These are phyloP conservation scores for Gossypium lobatum DNA, from an alignment of 441 rosid genomes.

Conservation along the genomic window DNA sequence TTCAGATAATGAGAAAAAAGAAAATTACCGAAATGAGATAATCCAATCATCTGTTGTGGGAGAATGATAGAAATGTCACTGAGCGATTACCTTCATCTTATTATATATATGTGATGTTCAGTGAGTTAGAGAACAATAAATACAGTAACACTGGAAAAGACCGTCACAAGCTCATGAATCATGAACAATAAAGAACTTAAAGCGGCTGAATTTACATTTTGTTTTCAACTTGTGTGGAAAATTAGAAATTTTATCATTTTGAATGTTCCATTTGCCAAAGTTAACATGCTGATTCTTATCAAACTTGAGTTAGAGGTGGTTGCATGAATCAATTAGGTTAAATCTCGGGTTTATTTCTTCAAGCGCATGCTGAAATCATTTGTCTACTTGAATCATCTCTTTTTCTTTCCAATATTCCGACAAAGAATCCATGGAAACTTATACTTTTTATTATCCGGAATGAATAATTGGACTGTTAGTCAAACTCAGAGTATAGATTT, in stretches of 20 bases:
- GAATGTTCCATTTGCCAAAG: neutral
- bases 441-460: neutral
- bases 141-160: neutral
- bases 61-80: conserved; percentile 14
- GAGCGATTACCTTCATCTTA: conserved; percentile 3
- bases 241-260: neutral
- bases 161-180: neutral
- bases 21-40: conserved; percentile 21
- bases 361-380: neutral
- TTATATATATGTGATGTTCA: conserved; percentile 18
- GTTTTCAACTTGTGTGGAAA: neutral
- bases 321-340: no score
- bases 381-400: neutral
- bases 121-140: conserved; percentile 6
- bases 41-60: conserved; percentile 5
- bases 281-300: no score
- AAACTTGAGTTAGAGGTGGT: no score
- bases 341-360: neutral
- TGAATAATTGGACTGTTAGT: no score
- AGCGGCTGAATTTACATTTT: neutral
- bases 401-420: neutral
- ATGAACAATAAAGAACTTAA: neutral
- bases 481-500: no score
- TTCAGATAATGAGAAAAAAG: conserved; percentile 22
- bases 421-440: neutral